phyloP scores from a whole-genome alignment of 1,139 yeast species.

The Magnusiomyces clavatus region DNA sequence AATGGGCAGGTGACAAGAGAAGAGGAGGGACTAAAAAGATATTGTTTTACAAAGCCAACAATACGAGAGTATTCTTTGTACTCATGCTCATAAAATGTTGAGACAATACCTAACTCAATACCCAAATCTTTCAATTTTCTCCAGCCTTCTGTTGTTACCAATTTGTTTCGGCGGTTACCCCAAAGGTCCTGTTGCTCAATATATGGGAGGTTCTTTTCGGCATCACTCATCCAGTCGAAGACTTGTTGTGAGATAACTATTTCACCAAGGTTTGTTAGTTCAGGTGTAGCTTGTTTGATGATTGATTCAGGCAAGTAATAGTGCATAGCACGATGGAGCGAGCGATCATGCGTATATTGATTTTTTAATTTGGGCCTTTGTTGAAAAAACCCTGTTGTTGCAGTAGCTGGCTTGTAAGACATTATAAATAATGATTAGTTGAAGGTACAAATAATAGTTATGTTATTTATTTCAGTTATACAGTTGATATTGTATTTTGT shows the following conservation, averaged over 20 bases:
- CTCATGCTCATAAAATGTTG: conserved; percentile 25
- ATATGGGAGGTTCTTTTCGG: conserved; percentile 26
- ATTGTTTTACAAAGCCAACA: conserved; percentile 24
- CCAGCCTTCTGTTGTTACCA: conserved; percentile 31
- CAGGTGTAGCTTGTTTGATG: conserved; percentile 13
- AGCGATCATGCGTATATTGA: conserved; percentile 22
- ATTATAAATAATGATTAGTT: neutral
- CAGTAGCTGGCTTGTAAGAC: conserved; percentile 19
- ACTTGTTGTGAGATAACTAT: conserved; percentile 21
- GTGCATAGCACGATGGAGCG: conserved; percentile 21
- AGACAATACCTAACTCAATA: conserved; percentile 23
- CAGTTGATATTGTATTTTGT: too few species aligned
- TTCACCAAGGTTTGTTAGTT: conserved; percentile 21
- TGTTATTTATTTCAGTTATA: too few species aligned
- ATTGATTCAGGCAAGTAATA: conserved; percentile 15
- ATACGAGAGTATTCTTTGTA: conserved; percentile 22
- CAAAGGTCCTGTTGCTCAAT: conserved; percentile 27
- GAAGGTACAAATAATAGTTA: too few species aligned
- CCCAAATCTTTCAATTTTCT: conserved; percentile 24
- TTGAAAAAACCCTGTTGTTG: conserved; percentile 27
- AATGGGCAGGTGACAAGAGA: conserved; percentile 29
- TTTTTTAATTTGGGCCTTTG: conserved; percentile 21
- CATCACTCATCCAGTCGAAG: conserved; percentile 27
- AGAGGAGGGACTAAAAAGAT: conserved; percentile 26
- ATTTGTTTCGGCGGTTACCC: conserved; percentile 23